Evolutionary conservation across 805 yeast species (phyloP).

Genomic region (Debaryomyces hansenii): DNA sequence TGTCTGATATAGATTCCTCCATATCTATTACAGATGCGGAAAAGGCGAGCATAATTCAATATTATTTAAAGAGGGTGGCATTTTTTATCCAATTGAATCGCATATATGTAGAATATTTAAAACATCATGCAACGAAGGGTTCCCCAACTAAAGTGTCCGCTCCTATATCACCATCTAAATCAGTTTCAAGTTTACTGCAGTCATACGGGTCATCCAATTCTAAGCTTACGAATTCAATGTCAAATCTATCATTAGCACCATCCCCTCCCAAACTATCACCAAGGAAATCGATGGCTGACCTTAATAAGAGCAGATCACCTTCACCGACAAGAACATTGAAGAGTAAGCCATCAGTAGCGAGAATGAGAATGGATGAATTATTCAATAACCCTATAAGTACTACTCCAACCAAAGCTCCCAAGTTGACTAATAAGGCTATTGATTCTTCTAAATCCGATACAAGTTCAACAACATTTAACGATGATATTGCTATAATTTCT

Average conservation of each 20-base stretch:
- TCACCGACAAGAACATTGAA: conserved; percentile 14
- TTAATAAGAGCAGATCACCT: conserved; percentile 1
- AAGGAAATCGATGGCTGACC: conserved; percentile 9
- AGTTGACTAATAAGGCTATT: background rate
- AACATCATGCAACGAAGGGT: conserved; percentile 7
- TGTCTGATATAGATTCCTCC: background rate
- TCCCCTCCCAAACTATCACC: conserved; percentile 9
- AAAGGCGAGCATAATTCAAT: conserved; percentile 41
- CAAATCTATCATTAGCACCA: conserved; percentile 6
- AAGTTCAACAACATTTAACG: background rate
- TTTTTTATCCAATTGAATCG: conserved; percentile 66
- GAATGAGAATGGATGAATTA: conserved; percentile 20
- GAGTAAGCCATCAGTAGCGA: conserved; percentile 24
- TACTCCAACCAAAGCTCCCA: background rate
- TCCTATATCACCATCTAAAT: background rate
- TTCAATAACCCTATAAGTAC: conserved; percentile 25
- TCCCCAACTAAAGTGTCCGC: background rate
- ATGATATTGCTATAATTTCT: background rate
- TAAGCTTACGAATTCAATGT: conserved; percentile 4
- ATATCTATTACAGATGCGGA: conserved; percentile 30
- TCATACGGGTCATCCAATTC: background rate
- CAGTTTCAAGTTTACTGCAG: conserved; percentile 1
- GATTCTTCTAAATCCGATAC: background rate
- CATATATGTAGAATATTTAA: conserved; percentile 45
- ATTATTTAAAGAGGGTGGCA: conserved; percentile 53